Evolutionary conservation across 192 early-diverging fungal genomes (phyloP), one percentile per base, ranked within the genome.

Genomic region (Coemansia umbellata): DNA sequence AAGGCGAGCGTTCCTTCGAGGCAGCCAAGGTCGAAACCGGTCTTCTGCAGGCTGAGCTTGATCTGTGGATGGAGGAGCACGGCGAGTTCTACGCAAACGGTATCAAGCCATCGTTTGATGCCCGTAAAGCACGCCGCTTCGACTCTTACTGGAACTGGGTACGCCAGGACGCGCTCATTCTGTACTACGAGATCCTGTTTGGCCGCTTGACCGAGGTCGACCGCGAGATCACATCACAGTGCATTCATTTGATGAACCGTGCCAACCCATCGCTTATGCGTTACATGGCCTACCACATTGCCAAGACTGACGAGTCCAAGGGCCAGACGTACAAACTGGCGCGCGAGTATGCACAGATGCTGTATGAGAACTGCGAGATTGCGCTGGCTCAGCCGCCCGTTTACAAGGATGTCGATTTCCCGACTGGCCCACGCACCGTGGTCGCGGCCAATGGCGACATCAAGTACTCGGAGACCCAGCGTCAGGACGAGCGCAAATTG

Each of bases 101-200:
- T 47, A 94, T 96, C 80, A 83, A 83, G 51, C 92, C 92, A 13
- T 50, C 82, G 17, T 96, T 96, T 72, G 85, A 82, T 49, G 75
- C 81, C 11, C 81, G 86, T 62, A 96, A 93, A 81, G 92, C 89
- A 28, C 89, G 94, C 37, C 79, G 71, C 23, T 96, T 92, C 59
- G 91, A 96, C 62, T 96, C 94, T 37, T 87, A 91, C 86, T 96
- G 94, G 94, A 96, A 96, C 81, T 96, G 94, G 94, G 81, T 92
- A 43, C 83, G 93, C 33, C 80, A 81, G 47, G 89, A 92, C 31
- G 89, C 78, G 47, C 82, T 85, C 39, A 69, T 95, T 13, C 78
- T 97, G 54, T 92, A 90, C 73, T 97, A 91, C 67, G 94, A 93
- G 75, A 88, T 94, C 45, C 81, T 97, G 66, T 95, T 90, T 70